These are phyloP conservation scores for Rhizopogon vinicolor DNA, from an alignment of 768 basidiomycete species.

Conservation along the genomic window DNA sequence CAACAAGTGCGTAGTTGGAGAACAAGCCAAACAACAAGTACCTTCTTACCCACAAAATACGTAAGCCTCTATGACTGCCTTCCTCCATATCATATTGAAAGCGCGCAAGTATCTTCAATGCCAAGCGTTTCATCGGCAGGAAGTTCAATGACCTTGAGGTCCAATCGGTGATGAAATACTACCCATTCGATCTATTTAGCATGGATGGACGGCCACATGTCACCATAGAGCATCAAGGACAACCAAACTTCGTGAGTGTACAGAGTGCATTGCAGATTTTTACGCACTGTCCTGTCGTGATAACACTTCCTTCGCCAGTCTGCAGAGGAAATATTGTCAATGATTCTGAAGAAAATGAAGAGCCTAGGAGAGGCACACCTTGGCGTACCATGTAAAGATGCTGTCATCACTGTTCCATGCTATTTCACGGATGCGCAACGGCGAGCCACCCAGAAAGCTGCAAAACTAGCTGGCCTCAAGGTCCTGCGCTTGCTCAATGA, in stretches of 20 bases:
- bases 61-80: background rate
- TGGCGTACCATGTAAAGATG: conserved; percentile 57
- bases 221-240: conserved; percentile 49
- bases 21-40: background rate
- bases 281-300: background rate
- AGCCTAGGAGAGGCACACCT: conserved; percentile 68
- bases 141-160: conserved; percentile 43
- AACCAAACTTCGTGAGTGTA: conserved; percentile 44
- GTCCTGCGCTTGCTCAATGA: conserved; percentile 67
- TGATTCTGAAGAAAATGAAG: conserved; percentile 67
- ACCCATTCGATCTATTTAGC: conserved; percentile 43
- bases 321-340: conserved; percentile 66
- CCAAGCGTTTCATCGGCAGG: conserved; percentile 54
- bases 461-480: conserved; percentile 58
- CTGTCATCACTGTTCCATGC: conserved; percentile 55
- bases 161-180: conserved; percentile 45
- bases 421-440: conserved; percentile 66
- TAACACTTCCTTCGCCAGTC: conserved; percentile 26
- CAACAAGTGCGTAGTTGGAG: background rate
- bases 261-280: background rate
- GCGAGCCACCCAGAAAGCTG: conserved; percentile 67
- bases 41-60: background rate
- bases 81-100: background rate
- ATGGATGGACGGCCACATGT: conserved; percentile 47
- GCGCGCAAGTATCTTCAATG: conserved; percentile 40